Conservation (phyloP, 169 alveolate genomes). For the Babesia sp. region DNA sequence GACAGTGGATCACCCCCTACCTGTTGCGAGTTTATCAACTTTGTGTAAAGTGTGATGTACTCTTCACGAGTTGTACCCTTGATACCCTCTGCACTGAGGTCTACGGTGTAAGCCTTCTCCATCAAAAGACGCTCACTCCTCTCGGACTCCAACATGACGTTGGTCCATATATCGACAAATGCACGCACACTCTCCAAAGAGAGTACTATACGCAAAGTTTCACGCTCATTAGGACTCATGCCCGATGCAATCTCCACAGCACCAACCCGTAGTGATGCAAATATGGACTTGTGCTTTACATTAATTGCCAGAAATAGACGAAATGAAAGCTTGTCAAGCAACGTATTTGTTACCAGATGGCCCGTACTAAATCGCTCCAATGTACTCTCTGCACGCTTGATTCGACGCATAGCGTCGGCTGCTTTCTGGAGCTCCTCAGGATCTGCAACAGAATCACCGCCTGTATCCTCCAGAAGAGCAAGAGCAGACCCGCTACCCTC, state of each 20-base stretch:
- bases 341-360: not conserved
- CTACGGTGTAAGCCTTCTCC: conserved; percentile 74
- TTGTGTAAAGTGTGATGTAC: conserved; percentile 76
- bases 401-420: not conserved
- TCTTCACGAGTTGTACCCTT: conserved; percentile 76
- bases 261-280: conserved; percentile 54
- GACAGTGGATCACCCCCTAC: conserved; percentile 53
- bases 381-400: conserved; percentile 7
- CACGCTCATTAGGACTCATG: conserved; percentile 61
- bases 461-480: not conserved
- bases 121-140: conserved; percentile 72
- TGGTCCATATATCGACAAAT: conserved; percentile 74
- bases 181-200: conserved; percentile 73
- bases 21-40: conserved; percentile 57
- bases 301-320: conserved; percentile 55
- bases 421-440: not conserved
- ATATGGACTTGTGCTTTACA: conserved; percentile 59
- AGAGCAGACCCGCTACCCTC: not conserved
- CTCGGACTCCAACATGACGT: conserved; percentile 66
- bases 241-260: conserved; percentile 64
- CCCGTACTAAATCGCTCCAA: conserved; percentile 1
- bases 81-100: conserved; percentile 76
- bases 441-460: not conserved
- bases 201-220: conserved; percentile 69
- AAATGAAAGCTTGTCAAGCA: conserved; percentile 59